phyloP scores from a whole-genome alignment of 129 eudicot genomes.

The Tagetes patula region DNA sequence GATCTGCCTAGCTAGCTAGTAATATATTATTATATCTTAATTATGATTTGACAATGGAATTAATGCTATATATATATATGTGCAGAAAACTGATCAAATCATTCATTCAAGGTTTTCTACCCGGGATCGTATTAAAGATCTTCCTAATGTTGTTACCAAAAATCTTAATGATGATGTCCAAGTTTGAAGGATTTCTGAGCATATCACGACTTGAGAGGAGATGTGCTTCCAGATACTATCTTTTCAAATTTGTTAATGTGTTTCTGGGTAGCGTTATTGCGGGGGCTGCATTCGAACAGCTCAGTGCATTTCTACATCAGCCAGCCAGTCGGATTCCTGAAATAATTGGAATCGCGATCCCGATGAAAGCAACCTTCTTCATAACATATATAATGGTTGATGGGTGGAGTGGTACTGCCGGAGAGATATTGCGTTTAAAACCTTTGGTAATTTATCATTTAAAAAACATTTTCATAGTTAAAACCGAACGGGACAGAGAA shows the following conservation, averaged over 20 bases:
- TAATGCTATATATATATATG: too few species aligned
- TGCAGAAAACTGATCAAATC: conserved; percentile 77
- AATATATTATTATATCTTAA: too few species aligned
- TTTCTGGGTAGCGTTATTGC: conserved; percentile 81
- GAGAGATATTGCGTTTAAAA: conserved; percentile 75
- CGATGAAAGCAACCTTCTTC: conserved; percentile 95
- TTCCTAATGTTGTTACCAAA: conserved; percentile 76
- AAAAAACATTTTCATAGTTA: conserved; percentile 76
- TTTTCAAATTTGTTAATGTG: conserved; percentile 78
- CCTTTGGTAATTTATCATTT: conserved; percentile 69
- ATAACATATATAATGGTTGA: conserved; percentile 96
- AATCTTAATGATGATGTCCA: conserved; percentile 87
- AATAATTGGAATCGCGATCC: conserved; percentile 78
- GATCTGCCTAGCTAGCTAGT: too few species aligned
- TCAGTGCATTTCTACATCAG: conserved; percentile 62
- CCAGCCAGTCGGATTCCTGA: conserved; percentile 69
- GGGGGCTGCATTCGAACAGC: conserved; percentile 89
- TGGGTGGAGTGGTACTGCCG: conserved; percentile 98
- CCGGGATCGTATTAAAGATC: conserved; percentile 87
- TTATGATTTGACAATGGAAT: too few species aligned
- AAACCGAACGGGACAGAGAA: conserved; percentile 90
- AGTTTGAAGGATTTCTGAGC: conserved; percentile 80
- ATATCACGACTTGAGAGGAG: conserved; percentile 80
- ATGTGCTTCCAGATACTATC: conserved; percentile 77
- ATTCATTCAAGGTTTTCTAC: conserved; percentile 76